Conservation (phyloP, 345 rosid species). For the Arabidopsis suecica region DNA sequence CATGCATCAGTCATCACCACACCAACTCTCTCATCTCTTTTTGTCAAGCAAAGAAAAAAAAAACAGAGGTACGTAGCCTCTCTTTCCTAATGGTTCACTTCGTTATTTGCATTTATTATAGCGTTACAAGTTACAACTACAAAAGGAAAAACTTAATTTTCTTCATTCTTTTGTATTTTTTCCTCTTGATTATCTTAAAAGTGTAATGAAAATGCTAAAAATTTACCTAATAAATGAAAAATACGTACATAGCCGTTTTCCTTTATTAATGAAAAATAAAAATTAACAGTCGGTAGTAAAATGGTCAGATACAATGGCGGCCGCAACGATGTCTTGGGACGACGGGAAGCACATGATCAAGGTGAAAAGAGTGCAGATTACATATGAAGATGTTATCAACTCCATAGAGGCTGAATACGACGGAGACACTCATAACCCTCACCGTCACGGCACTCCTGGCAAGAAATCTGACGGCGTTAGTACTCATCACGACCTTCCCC, state of each 20-base stretch:
- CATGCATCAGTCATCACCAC: constrained; percentile 6
- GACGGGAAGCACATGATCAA: not conserved
- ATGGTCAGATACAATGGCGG: constrained; percentile 39
- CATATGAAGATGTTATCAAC: constrained; percentile 45
- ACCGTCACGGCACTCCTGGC: constrained; percentile 39
- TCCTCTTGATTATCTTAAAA: not conserved
- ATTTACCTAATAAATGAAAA: not conserved
- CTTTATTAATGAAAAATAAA: not conserved
- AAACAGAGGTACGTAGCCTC: constrained; percentile 14
- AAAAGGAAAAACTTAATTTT: not conserved
- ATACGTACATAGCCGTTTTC: not conserved
- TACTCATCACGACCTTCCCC: constrained; percentile 17
- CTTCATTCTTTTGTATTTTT: not conserved
- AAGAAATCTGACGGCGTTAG: constrained; percentile 42
- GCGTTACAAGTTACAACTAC: not conserved
- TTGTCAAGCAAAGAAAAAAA: not conserved
- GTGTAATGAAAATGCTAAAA: not conserved
- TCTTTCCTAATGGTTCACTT: not conserved
- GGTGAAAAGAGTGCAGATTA: constrained; percentile 44
- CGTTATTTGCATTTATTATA: not conserved
- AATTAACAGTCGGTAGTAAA: not conserved
- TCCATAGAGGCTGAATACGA: constrained; percentile 44
- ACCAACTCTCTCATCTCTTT: constrained; percentile 5
- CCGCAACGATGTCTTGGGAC: constrained; percentile 35
- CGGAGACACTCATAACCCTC: constrained; percentile 10